These are phyloP conservation scores for Rhizopogon vinicolor DNA, from an alignment of 768 basidiomycete genomes.

Conservation along the genomic window DNA sequence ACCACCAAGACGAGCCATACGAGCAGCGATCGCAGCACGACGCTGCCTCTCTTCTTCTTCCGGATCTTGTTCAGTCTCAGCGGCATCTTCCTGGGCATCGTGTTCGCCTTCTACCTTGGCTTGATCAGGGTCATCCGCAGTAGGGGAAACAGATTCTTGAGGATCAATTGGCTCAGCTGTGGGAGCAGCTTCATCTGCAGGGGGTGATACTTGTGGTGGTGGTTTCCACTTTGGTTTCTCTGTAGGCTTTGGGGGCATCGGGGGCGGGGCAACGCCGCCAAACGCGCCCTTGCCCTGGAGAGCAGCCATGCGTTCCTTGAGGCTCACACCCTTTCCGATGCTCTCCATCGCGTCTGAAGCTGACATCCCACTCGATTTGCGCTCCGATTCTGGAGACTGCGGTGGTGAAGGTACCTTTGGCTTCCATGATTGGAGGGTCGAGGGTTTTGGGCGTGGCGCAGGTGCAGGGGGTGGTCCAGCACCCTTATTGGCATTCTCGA, in stretches of 20 bases:
- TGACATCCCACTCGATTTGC: slow-evolving; percentile 50
- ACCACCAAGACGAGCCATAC: slow-evolving; percentile 92
- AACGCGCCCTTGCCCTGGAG: slow-evolving; percentile 82
- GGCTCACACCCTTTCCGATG: slow-evolving; percentile 72
- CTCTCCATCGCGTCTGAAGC: slow-evolving; percentile 86
- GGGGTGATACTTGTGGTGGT: slow-evolving; percentile 49
- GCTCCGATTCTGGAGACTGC: slow-evolving; percentile 25
- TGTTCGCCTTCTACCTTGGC: slow-evolving; percentile 15
- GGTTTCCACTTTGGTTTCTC: slow-evolving; percentile 88
- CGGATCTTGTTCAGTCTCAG: slow-evolving; percentile 35
- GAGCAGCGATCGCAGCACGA: slow-evolving; percentile 83
- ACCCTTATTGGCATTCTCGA: slow-evolving; percentile 62
- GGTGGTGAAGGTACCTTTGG: slow-evolving; percentile 50
- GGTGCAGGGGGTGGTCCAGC: slow-evolving; percentile 28
- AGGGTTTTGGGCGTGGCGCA: slow-evolving; percentile 61
- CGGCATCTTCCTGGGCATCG: slow-evolving; percentile 3
- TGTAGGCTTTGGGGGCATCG: slow-evolving; percentile 51
- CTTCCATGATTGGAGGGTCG: slow-evolving; percentile 61
- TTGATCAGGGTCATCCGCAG: slow-evolving; percentile 23
- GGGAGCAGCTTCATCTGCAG: slow-evolving; percentile 31
- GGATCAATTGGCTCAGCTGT: slow-evolving; percentile 16
- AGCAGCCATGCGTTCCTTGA: slow-evolving; percentile 95
- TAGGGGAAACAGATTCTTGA: slow-evolving; percentile 33
- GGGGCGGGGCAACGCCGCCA: slow-evolving; percentile 45
- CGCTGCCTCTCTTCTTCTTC: slow-evolving; percentile 71